Evolutionary conservation across 1,139 yeast genomes (phyloP), one percentile per base, ranked within the genome.

Genomic region (Candida tunisiensis): DNA sequence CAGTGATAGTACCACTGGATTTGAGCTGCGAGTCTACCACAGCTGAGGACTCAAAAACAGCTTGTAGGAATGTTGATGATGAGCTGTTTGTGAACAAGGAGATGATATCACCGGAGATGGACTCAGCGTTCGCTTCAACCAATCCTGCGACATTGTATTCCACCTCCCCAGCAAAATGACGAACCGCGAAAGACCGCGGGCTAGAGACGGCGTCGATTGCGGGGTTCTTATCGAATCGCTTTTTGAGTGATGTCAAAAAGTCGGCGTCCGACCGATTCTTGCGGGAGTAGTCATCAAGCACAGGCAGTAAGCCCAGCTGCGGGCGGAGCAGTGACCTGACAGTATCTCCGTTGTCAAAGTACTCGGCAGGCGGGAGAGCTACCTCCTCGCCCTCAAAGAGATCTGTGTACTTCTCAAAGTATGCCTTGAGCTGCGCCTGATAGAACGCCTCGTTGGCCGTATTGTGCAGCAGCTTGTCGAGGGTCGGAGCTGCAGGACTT

Each of bases 131-230:
- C 15, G 52, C 45, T 3, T 44, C 46, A 17, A 56, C 34, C 15
- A 56, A 33, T 4, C 39, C 39, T 24, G 51, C 53, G 12, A 48
- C 47, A 4, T 45, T 32, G 34, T 56, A 56, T 28, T 47, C 55
- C 7, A 55, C 59, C 29, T 56, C 60, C 13, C 62, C 62, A 11
- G 55, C 56, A 31, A 49, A 56, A 30, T 56, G 62, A 11, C 51
- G 41, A 12, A 56, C 49, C 2, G 49, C 32, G 33, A 56, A 55
- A 4, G 51, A 42, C 23, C 44, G 33, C 11, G 45, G 36, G 10
- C 46, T 39, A 7, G 45, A 32, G 9, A 45, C 33, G 9, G 48
- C 41, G 10, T 42, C 45, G 19, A 56, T 36, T 5, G 45, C 40
- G 1, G 45, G 39, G 22, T 47, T 43, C 26, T 49, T 42, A 21